phyloP scores from a whole-genome alignment of 2,329 filamentous ascomycete species.

The Ceratocystis huliohia region DNA sequence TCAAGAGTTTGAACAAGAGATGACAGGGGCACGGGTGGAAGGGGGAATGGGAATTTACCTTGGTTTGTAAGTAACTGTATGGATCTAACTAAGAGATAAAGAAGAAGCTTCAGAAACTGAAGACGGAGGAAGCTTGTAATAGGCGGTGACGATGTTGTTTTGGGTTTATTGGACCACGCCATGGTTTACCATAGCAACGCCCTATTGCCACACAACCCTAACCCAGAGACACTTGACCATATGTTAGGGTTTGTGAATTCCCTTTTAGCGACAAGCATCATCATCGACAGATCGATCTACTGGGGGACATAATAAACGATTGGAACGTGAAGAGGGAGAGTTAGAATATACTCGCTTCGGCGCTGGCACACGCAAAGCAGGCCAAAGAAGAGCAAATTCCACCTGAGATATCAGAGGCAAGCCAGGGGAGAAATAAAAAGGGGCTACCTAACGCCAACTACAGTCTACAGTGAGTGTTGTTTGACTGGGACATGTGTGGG shows the following conservation, averaged over 20 bases:
- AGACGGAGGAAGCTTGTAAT: neutral
- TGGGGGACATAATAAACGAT: neutral
- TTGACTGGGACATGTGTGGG: neutral
- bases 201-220: neutral
- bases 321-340: neutral
- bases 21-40: neutral
- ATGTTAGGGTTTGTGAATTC: neutral
- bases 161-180: neutral
- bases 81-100: neutral
- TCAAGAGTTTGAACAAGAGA: neutral
- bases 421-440: no score
- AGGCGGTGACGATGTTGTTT: neutral
- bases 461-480: neutral
- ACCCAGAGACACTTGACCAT: neutral
- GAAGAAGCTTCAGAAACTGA: neutral
- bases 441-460: neutral
- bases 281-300: neutral
- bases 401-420: neutral
- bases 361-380: neutral
- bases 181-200: constrained; percentile 15
- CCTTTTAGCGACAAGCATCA: neutral
- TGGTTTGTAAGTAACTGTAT: neutral
- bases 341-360: neutral
- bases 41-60: neutral
- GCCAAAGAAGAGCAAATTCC: neutral